A percentile compares a stretch with the other conserved stretches of the same genome.
phyloP scores from a whole-genome alignment of 768 basidiomycete species.

The Boletus sp. region DNA sequence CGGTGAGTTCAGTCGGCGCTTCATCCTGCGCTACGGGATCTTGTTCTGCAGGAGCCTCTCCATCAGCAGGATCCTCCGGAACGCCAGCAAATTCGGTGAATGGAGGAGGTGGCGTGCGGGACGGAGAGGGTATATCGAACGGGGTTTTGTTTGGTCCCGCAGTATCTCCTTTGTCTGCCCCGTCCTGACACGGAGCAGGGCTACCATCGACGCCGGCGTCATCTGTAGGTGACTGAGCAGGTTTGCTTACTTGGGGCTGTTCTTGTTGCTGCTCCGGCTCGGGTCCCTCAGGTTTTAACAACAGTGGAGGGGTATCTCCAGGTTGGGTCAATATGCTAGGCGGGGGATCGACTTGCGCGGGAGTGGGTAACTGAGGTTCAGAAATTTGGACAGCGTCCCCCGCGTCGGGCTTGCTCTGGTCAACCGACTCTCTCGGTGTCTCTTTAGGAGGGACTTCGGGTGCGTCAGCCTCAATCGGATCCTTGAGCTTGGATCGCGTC shows the following conservation, averaged over 20 bases:
- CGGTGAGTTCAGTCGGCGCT: conserved; percentile 15
- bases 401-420: conserved; percentile 6
- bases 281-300: not conserved
- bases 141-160: not conserved
- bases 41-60: not conserved
- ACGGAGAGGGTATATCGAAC: conserved; percentile 8
- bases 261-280: not conserved
- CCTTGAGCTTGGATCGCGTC: conserved; percentile 3
- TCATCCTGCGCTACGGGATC: conserved; percentile 21
- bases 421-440: not conserved
- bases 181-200: not conserved
- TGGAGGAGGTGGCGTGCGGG: conserved; percentile 25
- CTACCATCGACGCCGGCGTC: conserved; percentile 11
- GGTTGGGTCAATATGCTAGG: conserved; percentile 11
- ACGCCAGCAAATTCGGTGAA: conserved; percentile 22
- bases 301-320: conserved; percentile 1
- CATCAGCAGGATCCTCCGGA: not conserved
- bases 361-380: conserved; percentile 16
- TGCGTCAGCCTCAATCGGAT: not conserved
- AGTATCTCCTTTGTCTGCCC: not conserved
- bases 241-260: not conserved
- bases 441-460: conserved; percentile 9
- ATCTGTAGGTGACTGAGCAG: conserved; percentile 1
- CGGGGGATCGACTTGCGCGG: conserved; percentile 25
- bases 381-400: not conserved